Evolutionary conservation across 139 green algal species (phyloP).

Genomic region (Mesotaenium endlicherianum): DNA sequence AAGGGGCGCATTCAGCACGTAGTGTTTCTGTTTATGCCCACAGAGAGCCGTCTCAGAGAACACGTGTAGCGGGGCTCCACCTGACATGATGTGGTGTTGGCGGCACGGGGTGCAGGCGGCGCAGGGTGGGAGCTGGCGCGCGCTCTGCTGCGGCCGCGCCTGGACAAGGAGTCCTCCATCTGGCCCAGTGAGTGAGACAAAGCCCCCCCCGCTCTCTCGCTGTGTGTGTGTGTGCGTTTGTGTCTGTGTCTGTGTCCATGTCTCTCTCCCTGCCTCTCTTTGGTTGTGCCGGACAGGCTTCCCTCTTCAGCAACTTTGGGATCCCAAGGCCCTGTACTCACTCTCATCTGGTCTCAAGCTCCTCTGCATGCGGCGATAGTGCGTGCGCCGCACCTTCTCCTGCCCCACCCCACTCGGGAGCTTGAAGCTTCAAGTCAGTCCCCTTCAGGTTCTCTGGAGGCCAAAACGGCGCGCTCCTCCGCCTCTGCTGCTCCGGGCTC

Average conservation of each 20-base stretch:
- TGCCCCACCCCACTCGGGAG: neutral
- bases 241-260: neutral
- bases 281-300: neutral
- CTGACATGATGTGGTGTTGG: no score
- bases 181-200: neutral
- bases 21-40: no score
- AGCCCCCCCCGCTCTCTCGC: neutral
- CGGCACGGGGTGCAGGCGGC: slow-evolving; percentile 23
- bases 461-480: no score
- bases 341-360: neutral
- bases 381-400: neutral
- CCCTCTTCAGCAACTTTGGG: neutral
- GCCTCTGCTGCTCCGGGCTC: no score
- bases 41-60: no score
- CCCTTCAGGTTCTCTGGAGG: neutral
- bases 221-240: neutral
- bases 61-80: no score
- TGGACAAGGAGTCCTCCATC: neutral
- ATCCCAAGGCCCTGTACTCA: neutral
- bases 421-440: neutral
- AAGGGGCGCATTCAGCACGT: no score
- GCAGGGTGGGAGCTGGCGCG: slow-evolving; percentile 21
- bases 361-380: neutral
- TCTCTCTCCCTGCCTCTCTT: neutral
- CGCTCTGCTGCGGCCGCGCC: slow-evolving; percentile 6